Conservation (phyloP, 1,139 yeast species). For the Entelexis sorbosivorans region DNA sequence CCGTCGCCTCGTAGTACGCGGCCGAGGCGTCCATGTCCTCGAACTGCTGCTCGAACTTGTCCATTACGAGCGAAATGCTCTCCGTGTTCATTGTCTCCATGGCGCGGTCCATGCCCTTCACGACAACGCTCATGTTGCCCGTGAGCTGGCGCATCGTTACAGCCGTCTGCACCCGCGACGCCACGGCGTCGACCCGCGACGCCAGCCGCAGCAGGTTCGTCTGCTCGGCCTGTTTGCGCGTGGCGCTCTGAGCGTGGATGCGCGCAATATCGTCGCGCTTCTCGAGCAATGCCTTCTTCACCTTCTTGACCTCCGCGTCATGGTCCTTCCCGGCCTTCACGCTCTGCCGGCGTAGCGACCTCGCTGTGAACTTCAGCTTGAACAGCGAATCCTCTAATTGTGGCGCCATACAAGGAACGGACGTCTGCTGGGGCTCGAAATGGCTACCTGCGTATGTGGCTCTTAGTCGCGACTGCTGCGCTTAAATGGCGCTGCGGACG, state of each 20-base stretch:
- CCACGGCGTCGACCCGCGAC: constrained; percentile 89
- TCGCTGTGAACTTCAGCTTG: constrained; percentile 72
- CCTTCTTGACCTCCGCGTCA: constrained; percentile 71
- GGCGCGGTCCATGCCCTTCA: constrained; percentile 93
- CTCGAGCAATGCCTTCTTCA: constrained; percentile 76
- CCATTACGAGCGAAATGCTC: constrained; percentile 83
- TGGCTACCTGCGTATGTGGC: too few species aligned
- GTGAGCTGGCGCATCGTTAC: constrained; percentile 93
- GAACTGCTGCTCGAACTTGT: constrained; percentile 88
- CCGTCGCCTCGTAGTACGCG: constrained; percentile 82
- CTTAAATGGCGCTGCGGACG: too few species aligned
- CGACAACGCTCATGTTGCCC: constrained; percentile 86
- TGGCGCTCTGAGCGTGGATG: constrained; percentile 90
- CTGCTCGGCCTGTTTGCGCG: constrained; percentile 80
- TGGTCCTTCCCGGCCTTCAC: constrained; percentile 86
- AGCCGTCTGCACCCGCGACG: constrained; percentile 91
- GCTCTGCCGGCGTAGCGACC: constrained; percentile 83
- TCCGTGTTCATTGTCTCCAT: constrained; percentile 93
- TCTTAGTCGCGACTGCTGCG: too few species aligned
- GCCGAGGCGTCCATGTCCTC: constrained; percentile 93
- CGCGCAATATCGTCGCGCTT: constrained; percentile 91
- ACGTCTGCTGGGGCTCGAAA: too few species aligned
- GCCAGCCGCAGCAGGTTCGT: constrained; percentile 72
- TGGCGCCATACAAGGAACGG: constrained; percentile 16
- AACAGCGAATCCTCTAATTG: constrained; percentile 39